A percentile compares a stretch with the other conserved stretches of the same genome.
Evolutionary conservation across 2,329 filamentous ascomycete species (phyloP).

Genomic region (Aspergillus sp.): DNA sequence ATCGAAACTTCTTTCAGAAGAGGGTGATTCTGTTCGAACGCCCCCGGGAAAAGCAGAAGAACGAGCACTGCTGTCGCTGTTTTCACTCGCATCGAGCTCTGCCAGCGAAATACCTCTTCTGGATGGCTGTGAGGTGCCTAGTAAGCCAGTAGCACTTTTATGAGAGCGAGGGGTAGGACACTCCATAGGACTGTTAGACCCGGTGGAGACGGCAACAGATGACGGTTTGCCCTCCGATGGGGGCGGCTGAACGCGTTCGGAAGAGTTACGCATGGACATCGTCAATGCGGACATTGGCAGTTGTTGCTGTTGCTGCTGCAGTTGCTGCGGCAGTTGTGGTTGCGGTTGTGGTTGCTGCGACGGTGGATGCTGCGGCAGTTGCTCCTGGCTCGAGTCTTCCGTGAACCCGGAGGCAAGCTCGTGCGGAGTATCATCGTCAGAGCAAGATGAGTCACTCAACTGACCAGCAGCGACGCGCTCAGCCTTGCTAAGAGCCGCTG

Average conservation of each 20-base stretch:
- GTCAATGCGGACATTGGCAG: constrained; percentile 47
- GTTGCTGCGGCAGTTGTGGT: constrained; percentile 5
- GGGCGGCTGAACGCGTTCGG: constrained; percentile 44
- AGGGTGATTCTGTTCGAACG: constrained; percentile 79
- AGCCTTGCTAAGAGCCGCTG: constrained; percentile 84
- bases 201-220: constrained; percentile 67
- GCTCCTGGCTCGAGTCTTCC: constrained; percentile 8
- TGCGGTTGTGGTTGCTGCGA: constrained; percentile 1
- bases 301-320: constrained; percentile 7
- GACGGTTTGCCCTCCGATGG: constrained; percentile 49
- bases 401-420: constrained; percentile 16
- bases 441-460: constrained; percentile 69
- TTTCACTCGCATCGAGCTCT: constrained; percentile 77
- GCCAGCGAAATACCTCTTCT: constrained; percentile 74
- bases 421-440: constrained; percentile 51
- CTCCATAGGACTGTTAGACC: constrained; percentile 85
- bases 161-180: constrained; percentile 88
- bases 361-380: constrained; percentile 1
- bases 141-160: constrained; percentile 53
- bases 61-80: constrained; percentile 78
- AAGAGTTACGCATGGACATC: constrained; percentile 51
- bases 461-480: constrained; percentile 81
- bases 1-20: constrained; percentile 80
- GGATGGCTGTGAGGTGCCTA: constrained; percentile 55
- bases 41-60: constrained; percentile 72